Evolutionary conservation across 352 stramenopile species (phyloP).

Genomic region (Halophytophthora batemanensis): DNA sequence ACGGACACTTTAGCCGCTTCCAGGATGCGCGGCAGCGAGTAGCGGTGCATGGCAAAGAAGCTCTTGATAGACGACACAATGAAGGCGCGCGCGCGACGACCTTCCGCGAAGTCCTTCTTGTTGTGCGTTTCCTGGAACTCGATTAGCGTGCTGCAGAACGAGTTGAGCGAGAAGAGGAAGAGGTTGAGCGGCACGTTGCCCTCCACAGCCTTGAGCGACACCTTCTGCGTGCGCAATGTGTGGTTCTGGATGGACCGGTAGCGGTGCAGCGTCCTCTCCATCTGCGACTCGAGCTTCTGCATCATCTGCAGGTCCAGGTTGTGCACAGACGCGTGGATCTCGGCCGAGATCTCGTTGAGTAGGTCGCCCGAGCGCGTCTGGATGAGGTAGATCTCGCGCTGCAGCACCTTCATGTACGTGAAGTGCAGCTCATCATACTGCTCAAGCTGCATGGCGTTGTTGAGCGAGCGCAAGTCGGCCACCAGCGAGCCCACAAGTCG

Average conservation of each 20-base stretch:
- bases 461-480: conserved; percentile 60
- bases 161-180: conserved; percentile 83
- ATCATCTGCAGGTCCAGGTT: conserved; percentile 54
- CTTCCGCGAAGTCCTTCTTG: conserved; percentile 45
- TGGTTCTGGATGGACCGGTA: conserved; percentile 64
- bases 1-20: conserved; percentile 50
- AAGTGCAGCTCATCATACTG: conserved; percentile 72
- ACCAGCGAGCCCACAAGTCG: conserved; percentile 61
- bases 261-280: conserved; percentile 62
- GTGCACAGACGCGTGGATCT: conserved; percentile 49
- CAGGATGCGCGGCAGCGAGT: conserved; percentile 36
- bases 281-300: conserved; percentile 47
- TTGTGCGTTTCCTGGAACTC: conserved; percentile 69
- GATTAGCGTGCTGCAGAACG: conserved; percentile 74
- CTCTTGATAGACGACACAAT: conserved; percentile 37
- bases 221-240: conserved; percentile 44
- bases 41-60: conserved; percentile 50
- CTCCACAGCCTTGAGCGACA: conserved; percentile 65
- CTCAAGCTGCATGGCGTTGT: conserved; percentile 79
- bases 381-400: conserved; percentile 81
- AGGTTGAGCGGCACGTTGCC: conserved; percentile 81
- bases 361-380: conserved; percentile 62
- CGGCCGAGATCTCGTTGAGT: conserved; percentile 62
- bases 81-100: conserved; percentile 49
- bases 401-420: conserved; percentile 72